Conservation (phyloP, 306 rosid species). For the Psophocarpus tetragonolobus region DNA sequence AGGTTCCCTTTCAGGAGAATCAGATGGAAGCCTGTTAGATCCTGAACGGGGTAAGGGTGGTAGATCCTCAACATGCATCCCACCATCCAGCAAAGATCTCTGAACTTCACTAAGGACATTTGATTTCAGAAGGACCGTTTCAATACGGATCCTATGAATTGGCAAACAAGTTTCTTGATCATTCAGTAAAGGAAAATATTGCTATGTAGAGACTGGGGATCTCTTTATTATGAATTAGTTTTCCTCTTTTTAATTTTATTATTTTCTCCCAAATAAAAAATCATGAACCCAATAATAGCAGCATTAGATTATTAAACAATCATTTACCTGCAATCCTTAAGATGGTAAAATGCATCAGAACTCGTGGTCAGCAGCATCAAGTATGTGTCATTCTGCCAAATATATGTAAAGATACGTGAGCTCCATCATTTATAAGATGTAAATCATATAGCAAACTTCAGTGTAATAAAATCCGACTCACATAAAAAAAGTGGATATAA, state of each 20-base stretch:
- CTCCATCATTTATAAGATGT: slow-evolving; percentile 1
- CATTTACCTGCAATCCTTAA: slow-evolving; percentile 87
- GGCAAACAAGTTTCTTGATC: slow-evolving; percentile 33
- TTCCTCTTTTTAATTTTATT: neutral
- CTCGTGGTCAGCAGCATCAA: slow-evolving; percentile 79
- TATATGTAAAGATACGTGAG: slow-evolving; percentile 11
- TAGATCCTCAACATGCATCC: slow-evolving; percentile 88
- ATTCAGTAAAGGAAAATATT: slow-evolving; percentile 18
- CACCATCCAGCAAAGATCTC: slow-evolving; percentile 86
- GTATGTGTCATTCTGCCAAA: slow-evolving; percentile 81
- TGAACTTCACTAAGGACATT: slow-evolving; percentile 84
- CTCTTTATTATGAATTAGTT: slow-evolving; percentile 17
- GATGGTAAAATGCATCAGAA: slow-evolving; percentile 91
- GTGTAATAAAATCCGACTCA: slow-evolving; percentile 48
- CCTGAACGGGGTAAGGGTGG: slow-evolving; percentile 66
- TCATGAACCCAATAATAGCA: slow-evolving; percentile 26
- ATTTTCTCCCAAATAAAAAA: neutral
- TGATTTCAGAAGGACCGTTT: slow-evolving; percentile 82
- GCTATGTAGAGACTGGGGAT: neutral
- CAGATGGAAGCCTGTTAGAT: slow-evolving; percentile 57
- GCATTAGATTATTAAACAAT: slow-evolving; percentile 18
- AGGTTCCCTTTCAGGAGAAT: slow-evolving; percentile 68
- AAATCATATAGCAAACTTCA: slow-evolving; percentile 20
- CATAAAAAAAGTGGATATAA: slow-evolving; percentile 84
- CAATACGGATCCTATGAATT: slow-evolving; percentile 76